Conservation (phyloP, 2,329 filamentous ascomycete genomes). For the Trichoderma simmonsii region DNA sequence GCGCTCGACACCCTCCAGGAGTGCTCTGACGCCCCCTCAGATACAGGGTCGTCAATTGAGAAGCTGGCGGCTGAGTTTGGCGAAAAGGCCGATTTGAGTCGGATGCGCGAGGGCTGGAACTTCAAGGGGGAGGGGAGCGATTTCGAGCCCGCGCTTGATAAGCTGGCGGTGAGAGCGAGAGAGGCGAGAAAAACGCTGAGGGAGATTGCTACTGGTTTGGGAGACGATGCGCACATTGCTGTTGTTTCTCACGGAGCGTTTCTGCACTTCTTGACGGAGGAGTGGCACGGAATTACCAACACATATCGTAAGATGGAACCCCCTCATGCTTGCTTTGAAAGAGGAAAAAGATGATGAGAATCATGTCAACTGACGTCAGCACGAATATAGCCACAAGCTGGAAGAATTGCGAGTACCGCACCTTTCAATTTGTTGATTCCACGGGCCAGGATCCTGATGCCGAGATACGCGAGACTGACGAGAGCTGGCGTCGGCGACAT, state of each 20-base stretch:
- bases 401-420: constrained; percentile 70
- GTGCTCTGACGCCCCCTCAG: constrained; percentile 69
- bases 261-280: constrained; percentile 79
- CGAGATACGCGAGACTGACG: constrained; percentile 45
- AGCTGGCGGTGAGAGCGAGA: constrained; percentile 59
- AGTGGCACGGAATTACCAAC: constrained; percentile 61
- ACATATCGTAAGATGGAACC: constrained; percentile 9
- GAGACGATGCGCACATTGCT: constrained; percentile 65
- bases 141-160: constrained; percentile 47
- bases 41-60: constrained; percentile 61
- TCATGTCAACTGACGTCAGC: background rate
- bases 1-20: constrained; percentile 78
- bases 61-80: constrained; percentile 61
- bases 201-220: constrained; percentile 34
- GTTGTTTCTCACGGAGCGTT: constrained; percentile 82
- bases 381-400: constrained; percentile 62
- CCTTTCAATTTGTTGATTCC: constrained; percentile 60
- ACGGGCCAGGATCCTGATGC: constrained; percentile 48
- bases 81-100: constrained; percentile 58
- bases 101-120: constrained; percentile 68
- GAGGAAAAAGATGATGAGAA: background rate
- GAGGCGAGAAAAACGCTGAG: constrained; percentile 58
- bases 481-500: constrained; percentile 46
- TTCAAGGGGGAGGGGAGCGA: constrained; percentile 51
- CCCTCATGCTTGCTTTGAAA: background rate